A percentile compares a stretch with the other conserved stretches of the same genome.
These are phyloP conservation scores for Phytopythium kandeliae DNA, from an alignment of 352 stramenopile genomes.

Conservation along the genomic window DNA sequence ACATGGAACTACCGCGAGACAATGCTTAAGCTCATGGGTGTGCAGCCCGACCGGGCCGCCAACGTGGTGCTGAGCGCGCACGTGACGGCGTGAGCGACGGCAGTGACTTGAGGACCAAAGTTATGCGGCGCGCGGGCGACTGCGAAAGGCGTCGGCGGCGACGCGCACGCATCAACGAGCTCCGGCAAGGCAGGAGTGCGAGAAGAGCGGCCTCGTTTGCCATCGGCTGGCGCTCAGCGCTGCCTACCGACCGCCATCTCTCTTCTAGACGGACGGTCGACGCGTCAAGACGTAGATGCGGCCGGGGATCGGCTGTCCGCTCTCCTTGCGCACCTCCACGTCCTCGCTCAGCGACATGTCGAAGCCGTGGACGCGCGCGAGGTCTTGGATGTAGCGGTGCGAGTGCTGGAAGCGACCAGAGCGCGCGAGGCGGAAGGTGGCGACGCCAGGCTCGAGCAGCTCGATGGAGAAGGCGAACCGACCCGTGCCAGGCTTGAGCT, in stretches of 20 bases:
- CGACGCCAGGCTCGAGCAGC: constrained; percentile 17
- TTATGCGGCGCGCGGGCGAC: too few species aligned
- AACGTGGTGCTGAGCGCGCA: constrained; percentile 15
- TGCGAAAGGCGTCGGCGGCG: too few species aligned
- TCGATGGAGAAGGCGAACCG: constrained; percentile 77
- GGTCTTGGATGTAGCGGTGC: constrained; percentile 44
- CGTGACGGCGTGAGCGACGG: constrained; percentile 2
- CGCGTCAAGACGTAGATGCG: constrained; percentile 52
- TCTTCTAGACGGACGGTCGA: too few species aligned
- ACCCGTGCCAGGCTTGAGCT: constrained; percentile 27
- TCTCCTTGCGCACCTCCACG: constrained; percentile 67
- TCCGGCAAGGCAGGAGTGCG: too few species aligned
- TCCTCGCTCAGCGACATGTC: constrained; percentile 28
- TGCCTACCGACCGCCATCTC: too few species aligned
- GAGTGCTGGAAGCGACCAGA: constrained; percentile 81
- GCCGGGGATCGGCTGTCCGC: constrained; percentile 56
- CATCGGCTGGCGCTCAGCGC: too few species aligned
- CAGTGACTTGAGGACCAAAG: too few species aligned
- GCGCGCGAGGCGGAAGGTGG: constrained; percentile 43
- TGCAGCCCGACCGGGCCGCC: constrained; percentile 22
- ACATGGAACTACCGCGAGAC: constrained; percentile 74
- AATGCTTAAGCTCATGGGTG: constrained; percentile 66
- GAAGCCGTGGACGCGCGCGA: constrained; percentile 38
- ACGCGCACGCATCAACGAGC: too few species aligned
- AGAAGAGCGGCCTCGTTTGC: too few species aligned